Conservation (phyloP, 2,329 filamentous ascomycete genomes). For the Tricladium varicosporioides region DNA sequence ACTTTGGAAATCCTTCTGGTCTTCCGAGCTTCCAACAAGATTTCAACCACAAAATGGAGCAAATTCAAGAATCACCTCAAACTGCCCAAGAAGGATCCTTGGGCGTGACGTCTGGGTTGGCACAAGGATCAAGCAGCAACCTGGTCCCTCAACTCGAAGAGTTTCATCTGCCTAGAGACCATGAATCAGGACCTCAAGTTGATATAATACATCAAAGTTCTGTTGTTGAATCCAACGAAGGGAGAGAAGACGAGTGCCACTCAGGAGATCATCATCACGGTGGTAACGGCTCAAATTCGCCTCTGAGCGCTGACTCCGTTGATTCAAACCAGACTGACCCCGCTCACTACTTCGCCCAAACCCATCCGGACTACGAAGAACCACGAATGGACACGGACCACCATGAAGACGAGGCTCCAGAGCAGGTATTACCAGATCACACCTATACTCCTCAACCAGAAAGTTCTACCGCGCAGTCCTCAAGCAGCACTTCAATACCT, state of each 20-base stretch:
- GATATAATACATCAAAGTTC: too few relatives aligned
- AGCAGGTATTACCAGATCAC: not conserved
- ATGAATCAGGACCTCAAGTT: not conserved
- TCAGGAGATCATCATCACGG: not conserved
- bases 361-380: slow-evolving; percentile 5
- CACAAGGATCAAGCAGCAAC: not conserved
- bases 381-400: not conserved
- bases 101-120: too few relatives aligned
- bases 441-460: not conserved
- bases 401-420: not conserved
- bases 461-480: not conserved
- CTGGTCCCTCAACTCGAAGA: not conserved
- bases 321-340: slow-evolving; percentile 7
- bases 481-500: not conserved
- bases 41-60: not conserved
- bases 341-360: slow-evolving; percentile 7
- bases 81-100: not conserved
- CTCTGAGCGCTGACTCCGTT: slow-evolving; percentile 6
- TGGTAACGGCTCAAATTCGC: slow-evolving; percentile 1
- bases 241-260: not conserved
- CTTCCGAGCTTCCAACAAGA: not conserved
- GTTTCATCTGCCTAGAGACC: not conserved
- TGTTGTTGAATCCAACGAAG: not conserved
- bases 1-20: not conserved
- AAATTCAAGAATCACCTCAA: not conserved